These are phyloP conservation scores for Albatrellus ellisii DNA, from an alignment of 768 basidiomycete species.

Conservation along the genomic window DNA sequence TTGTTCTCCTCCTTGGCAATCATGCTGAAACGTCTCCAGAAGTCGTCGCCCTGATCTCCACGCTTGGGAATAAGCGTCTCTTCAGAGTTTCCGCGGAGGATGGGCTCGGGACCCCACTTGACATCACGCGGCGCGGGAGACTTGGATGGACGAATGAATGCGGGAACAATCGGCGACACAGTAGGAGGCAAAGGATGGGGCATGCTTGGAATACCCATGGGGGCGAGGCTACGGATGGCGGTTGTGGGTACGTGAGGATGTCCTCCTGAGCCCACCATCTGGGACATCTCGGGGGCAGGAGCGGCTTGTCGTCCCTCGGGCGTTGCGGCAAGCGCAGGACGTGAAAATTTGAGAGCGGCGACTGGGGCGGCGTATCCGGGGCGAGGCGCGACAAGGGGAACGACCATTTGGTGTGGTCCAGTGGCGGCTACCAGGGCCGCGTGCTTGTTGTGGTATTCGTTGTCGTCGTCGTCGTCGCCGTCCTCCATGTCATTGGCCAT, in stretches of 20 bases:
- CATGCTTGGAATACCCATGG: conserved; percentile 30
- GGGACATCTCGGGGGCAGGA: conserved; percentile 21
- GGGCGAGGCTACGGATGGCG: conserved; percentile 13
- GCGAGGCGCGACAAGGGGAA: conserved; percentile 51
- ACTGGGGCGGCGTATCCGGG: conserved; percentile 68
- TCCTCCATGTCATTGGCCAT: conserved; percentile 31
- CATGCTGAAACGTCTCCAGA: conserved; percentile 81
- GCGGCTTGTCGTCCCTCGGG: conserved; percentile 12
- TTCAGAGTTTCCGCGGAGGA: conserved; percentile 58
- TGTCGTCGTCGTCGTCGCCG: conserved; percentile 30
- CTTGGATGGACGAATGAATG: conserved; percentile 52
- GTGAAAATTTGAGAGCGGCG: conserved; percentile 46
- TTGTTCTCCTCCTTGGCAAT: conserved; percentile 54
- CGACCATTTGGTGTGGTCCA: conserved; percentile 5
- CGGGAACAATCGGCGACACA: conserved; percentile 66
- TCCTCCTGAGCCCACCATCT: conserved; percentile 3
- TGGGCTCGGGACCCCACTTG: conserved; percentile 24
- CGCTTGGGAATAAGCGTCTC: conserved; percentile 53
- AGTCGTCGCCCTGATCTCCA: conserved; percentile 69
- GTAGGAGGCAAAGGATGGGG: conserved; percentile 72
- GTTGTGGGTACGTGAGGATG: conserved; percentile 18
- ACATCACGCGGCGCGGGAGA: conserved; percentile 27
- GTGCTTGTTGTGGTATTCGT: conserved; percentile 11
- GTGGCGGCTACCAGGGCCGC: conserved; percentile 6
- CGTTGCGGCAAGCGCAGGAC: conserved; percentile 25